These are phyloP conservation scores for Hippophae gyantsensis DNA, from an alignment of 306 rosid genomes.

Conservation along the genomic window DNA sequence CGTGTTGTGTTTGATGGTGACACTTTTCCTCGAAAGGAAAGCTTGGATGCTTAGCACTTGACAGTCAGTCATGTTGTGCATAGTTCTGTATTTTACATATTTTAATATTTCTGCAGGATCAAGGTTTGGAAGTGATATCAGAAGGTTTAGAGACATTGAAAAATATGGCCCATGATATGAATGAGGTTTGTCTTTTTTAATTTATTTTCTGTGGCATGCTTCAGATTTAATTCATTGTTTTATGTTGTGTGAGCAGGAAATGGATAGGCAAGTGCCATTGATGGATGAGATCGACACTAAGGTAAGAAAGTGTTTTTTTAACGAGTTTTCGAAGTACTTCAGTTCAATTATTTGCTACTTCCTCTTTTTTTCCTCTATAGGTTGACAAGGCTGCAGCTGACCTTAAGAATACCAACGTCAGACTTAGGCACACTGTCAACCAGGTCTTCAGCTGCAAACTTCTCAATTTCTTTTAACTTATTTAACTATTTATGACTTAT, in stretches of 20 bases:
- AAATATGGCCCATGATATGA: slow-evolving; percentile 96
- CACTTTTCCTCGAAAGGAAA: not conserved
- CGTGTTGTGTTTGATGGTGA: slow-evolving; percentile 1
- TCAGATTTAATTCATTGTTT: slow-evolving; percentile 5
- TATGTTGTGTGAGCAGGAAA: slow-evolving; percentile 45
- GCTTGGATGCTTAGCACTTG: slow-evolving; percentile 2
- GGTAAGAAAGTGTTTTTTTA: slow-evolving; percentile 36
- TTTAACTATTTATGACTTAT: slow-evolving; percentile 8
- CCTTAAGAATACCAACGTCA: slow-evolving; percentile 93
- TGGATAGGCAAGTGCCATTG: slow-evolving; percentile 96
- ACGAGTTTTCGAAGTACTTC: not conserved
- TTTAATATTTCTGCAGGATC: slow-evolving; percentile 51
- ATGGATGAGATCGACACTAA: slow-evolving; percentile 97
- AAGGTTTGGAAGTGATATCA: slow-evolving; percentile 87
- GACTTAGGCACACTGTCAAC: slow-evolving; percentile 85
- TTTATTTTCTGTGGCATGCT: slow-evolving; percentile 2
- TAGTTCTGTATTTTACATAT: slow-evolving; percentile 12
- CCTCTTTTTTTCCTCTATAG: slow-evolving; percentile 31
- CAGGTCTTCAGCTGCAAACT: slow-evolving; percentile 45
- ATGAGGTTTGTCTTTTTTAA: slow-evolving; percentile 53
- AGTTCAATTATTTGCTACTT: not conserved
- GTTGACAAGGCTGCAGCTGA: slow-evolving; percentile 88
- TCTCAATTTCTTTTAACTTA: slow-evolving; percentile 8
- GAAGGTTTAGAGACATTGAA: slow-evolving; percentile 93
- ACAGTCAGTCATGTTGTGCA: not conserved